Percentiles rank a stretch among this genome's conserved stretches.
These are phyloP conservation scores for Curvularia hawaiiensis DNA, from an alignment of 2,329 filamentous ascomycete species.

Conservation along the genomic window DNA sequence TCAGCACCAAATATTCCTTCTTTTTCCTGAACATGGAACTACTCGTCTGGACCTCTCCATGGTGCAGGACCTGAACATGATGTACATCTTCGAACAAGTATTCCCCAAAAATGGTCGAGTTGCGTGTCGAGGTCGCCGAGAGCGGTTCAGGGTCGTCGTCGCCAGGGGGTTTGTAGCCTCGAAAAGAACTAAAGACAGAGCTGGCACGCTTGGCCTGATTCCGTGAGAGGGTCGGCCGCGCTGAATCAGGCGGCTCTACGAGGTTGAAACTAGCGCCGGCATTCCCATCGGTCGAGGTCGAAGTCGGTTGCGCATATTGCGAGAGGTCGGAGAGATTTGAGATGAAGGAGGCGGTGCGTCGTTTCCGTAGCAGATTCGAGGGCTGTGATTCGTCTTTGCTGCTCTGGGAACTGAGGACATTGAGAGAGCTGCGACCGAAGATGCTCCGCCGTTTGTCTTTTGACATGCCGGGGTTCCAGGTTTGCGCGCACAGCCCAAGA, in stretches of 20 bases:
- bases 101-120: slow-evolving; percentile 43
- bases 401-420: slow-evolving; percentile 36
- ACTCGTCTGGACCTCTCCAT: slow-evolving; percentile 73
- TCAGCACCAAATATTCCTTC: slow-evolving; percentile 73
- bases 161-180: slow-evolving; percentile 57
- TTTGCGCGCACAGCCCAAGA: slow-evolving; percentile 36
- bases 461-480: slow-evolving; percentile 38
- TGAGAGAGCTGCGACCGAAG: slow-evolving; percentile 43
- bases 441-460: slow-evolving; percentile 46
- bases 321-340: slow-evolving; percentile 39
- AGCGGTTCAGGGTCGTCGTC: slow-evolving; percentile 57
- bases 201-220: slow-evolving; percentile 35
- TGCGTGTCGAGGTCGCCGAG: slow-evolving; percentile 57
- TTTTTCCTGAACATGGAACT: slow-evolving; percentile 74
- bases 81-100: slow-evolving; percentile 49
- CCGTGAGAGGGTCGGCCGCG: slow-evolving; percentile 27
- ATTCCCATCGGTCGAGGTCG: slow-evolving; percentile 19
- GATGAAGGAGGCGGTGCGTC: slow-evolving; percentile 44
- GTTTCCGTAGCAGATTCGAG: slow-evolving; percentile 45
- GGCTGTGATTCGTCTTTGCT: slow-evolving; percentile 44
- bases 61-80: slow-evolving; percentile 59
- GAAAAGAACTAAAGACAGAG: slow-evolving; percentile 65
- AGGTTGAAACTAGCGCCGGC: slow-evolving; percentile 12
- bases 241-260: slow-evolving; percentile 19
- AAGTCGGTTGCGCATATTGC: slow-evolving; percentile 26